Base-by-base conservation (phyloP, 2,329 filamentous ascomycete species). In the Clonostachys rhizophaga region DNA sequence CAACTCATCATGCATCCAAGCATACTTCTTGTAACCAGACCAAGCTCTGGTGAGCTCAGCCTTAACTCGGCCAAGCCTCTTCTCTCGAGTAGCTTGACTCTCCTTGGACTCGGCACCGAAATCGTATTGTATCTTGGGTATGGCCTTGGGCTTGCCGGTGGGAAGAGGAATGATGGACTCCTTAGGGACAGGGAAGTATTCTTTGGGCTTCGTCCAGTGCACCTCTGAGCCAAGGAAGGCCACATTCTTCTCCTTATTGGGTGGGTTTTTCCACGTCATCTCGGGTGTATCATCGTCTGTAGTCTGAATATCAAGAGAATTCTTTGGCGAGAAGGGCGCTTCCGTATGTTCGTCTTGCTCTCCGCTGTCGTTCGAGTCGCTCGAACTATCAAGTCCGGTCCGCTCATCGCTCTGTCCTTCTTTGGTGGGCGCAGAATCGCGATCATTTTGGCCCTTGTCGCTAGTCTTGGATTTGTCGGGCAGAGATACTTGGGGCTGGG, bases 1-100 rank as follows among this genome's bases (percentile, higher is more conserved):
- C 14, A 97, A 68, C 69, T 97, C 94, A 60, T 97, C 94, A 55
- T 95, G 88, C 51, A 84, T 80, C 82, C 89, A 94, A 11, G 91
- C 92, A 56, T 84, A 76, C 50, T 82, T 74, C 59, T 79, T 87
- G 68, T 97, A 97, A 35, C 88, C 89, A 5, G 72, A 68, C 92
- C 94, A 97, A 1, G 89, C 84, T 56, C 85, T 85, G 57, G 79
- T 71, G 64, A 95, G 88, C 49, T 91, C 86, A 6, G 78, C 74
- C 62, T 84, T 89, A 62, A 97, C 84, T 36, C 76, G 70, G 9
- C 74, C 71, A 49, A 87, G 76, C 48, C 88, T 84, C 45, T 78
- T 66, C 50, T 84, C 65, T 34, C 91, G 83, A 55, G 81, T 81
- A 43, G 75, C 73, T 56, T 80, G 84, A 30, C 74, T 76, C 11